Conservation (phyloP, 208 protist genomes). For the Tritrichomonas musculus region DNA sequence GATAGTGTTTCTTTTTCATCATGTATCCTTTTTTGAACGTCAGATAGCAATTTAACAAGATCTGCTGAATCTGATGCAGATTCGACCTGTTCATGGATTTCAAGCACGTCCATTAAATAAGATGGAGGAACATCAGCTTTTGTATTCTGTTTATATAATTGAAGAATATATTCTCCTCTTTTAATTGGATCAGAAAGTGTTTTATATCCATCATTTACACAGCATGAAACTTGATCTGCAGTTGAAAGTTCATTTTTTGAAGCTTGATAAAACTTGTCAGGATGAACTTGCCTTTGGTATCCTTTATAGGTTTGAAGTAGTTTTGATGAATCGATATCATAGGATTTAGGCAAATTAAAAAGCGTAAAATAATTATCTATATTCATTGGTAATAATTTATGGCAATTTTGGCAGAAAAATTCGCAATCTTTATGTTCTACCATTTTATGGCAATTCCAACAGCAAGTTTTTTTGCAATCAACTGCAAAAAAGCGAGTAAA, state of each 20-base stretch:
- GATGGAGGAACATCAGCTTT: background rate
- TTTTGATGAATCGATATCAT: background rate
- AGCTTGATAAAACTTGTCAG: background rate
- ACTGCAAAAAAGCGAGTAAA: no score
- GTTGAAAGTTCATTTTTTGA: background rate
- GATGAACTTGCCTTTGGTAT: background rate
- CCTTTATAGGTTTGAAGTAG: background rate
- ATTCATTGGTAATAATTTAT: background rate
- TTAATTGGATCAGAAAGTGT: background rate
- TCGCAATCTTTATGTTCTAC: no score
- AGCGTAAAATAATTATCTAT: background rate
- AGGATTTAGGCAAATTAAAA: background rate
- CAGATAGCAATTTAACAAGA: background rate
- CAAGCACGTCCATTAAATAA: constrained; percentile 11
- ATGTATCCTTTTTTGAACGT: background rate
- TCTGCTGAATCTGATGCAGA: background rate
- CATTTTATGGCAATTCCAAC: background rate
- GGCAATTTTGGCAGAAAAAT: background rate
- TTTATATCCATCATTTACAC: constrained; percentile 14
- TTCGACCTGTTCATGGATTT: background rate
- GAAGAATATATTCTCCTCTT: background rate
- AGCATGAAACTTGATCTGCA: background rate
- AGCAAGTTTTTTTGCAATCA: background rate
- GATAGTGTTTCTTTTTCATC: background rate
- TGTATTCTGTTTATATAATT: background rate